phyloP scores from a whole-genome alignment of 2,329 filamentous ascomycete species.

The Fusarium sp. region DNA sequence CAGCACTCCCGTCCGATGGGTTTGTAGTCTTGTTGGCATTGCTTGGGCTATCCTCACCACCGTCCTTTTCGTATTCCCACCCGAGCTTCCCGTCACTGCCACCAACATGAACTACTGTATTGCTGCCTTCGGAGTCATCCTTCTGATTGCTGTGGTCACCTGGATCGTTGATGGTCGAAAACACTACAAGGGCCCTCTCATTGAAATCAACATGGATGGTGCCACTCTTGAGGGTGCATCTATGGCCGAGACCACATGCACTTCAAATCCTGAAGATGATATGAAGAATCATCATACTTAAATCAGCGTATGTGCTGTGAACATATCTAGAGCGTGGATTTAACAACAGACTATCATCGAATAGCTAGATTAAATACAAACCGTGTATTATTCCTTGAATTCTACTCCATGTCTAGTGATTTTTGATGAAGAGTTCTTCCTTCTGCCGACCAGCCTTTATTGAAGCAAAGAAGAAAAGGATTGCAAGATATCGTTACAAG shows the following conservation, averaged over 20 bases:
- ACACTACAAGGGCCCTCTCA: constrained; percentile 55
- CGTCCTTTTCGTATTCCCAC: constrained; percentile 80
- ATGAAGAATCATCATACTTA: constrained; percentile 11
- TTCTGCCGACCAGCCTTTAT: too few relatives aligned
- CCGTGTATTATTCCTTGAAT: neutral
- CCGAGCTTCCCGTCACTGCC: constrained; percentile 70
- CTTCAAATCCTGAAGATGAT: constrained; percentile 32
- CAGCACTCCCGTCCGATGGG: constrained; percentile 52
- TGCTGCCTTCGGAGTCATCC: constrained; percentile 61
- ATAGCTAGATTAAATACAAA: neutral
- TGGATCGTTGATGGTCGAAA: constrained; percentile 64
- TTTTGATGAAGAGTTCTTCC: neutral
- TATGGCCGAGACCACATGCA: constrained; percentile 34
- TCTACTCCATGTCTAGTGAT: neutral
- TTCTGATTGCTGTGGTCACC: constrained; percentile 57
- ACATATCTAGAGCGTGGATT: neutral
- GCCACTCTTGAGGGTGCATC: constrained; percentile 32
- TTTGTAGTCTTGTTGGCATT: constrained; percentile 62
- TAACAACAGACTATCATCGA: neutral
- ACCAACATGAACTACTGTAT: constrained; percentile 75
- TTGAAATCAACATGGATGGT: constrained; percentile 38
- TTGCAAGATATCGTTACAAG: neutral
- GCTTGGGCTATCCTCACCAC: constrained; percentile 77
- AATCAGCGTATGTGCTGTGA: neutral
- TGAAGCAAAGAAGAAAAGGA: neutral